Conservation (phyloP, 2,329 filamentous ascomycete species). For the Nothopassalora personata region DNA sequence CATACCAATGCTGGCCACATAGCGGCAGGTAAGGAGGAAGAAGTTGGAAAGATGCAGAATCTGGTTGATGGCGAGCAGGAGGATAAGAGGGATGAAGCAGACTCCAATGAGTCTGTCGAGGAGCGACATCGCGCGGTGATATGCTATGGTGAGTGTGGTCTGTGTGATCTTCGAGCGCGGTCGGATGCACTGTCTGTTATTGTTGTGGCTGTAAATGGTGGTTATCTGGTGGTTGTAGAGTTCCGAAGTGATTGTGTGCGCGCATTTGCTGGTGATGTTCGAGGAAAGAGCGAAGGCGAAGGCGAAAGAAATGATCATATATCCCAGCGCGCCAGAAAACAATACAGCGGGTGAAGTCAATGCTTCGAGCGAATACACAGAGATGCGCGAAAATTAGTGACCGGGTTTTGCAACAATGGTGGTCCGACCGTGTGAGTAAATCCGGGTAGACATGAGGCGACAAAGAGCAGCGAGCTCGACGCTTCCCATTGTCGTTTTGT, state of each 20-base stretch:
- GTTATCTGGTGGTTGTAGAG: background rate
- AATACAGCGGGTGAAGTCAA: background rate
- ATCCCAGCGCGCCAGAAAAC: background rate
- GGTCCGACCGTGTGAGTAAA: background rate
- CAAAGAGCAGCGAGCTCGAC: background rate
- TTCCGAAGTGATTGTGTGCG: background rate
- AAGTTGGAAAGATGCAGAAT: background rate
- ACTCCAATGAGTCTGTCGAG: background rate
- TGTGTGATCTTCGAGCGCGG: background rate
- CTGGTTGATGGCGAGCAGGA: background rate
- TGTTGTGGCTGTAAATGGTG: background rate
- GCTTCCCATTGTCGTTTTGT: background rate
- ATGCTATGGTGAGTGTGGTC: background rate
- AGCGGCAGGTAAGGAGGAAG: background rate
- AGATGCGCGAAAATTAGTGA: background rate
- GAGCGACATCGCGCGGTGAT: background rate
- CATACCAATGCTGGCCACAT: background rate
- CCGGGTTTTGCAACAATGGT: background rate
- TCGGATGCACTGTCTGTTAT: background rate
- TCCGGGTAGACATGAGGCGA: background rate
- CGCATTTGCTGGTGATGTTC: background rate
- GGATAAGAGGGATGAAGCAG: background rate
- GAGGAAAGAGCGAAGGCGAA: background rate
- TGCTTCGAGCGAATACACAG: background rate
- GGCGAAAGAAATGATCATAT: background rate